Percentiles rank a stretch among this genome's conserved stretches.
These are phyloP conservation scores for Bipolaris cookei DNA, from an alignment of 2,329 filamentous ascomycete species.

Conservation along the genomic window DNA sequence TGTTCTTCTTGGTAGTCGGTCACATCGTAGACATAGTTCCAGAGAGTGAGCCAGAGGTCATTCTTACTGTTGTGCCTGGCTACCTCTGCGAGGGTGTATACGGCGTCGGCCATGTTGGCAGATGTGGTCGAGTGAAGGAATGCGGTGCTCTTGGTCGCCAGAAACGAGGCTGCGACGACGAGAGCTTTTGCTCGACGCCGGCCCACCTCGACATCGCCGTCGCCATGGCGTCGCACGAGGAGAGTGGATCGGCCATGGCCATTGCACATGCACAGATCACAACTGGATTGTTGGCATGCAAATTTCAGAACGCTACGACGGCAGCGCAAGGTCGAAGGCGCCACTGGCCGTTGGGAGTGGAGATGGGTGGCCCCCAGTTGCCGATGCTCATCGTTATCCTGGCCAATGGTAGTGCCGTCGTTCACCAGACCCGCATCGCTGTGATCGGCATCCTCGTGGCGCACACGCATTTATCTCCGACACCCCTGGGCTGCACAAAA, in stretches of 20 bases:
- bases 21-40: conserved; percentile 61
- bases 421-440: conserved; percentile 1
- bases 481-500: background rate
- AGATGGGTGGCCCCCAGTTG: conserved; percentile 7
- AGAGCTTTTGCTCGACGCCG: background rate
- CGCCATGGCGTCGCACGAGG: background rate
- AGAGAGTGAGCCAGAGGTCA: conserved; percentile 61
- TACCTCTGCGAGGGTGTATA: conserved; percentile 42
- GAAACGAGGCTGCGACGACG: background rate
- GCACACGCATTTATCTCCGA: background rate
- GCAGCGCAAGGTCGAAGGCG: background rate
- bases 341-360: conserved; percentile 4
- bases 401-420: conserved; percentile 6
- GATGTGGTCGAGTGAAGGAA: background rate
- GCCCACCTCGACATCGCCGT: conserved; percentile 1
- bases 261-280: conserved; percentile 10
- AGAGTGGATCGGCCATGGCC: conserved; percentile 8
- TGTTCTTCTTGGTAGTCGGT: conserved; percentile 66
- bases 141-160: background rate
- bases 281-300: conserved; percentile 3
- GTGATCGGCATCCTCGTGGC: background rate
- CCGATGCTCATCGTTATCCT: conserved; percentile 4
- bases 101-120: conserved; percentile 15
- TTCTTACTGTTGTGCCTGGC: conserved; percentile 57
- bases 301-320: conserved; percentile 11